Evolutionary conservation across 441 rosid genomes (phyloP), one percentile per base, ranked within the genome.

Genomic region (Biscutella auriculata): DNA sequence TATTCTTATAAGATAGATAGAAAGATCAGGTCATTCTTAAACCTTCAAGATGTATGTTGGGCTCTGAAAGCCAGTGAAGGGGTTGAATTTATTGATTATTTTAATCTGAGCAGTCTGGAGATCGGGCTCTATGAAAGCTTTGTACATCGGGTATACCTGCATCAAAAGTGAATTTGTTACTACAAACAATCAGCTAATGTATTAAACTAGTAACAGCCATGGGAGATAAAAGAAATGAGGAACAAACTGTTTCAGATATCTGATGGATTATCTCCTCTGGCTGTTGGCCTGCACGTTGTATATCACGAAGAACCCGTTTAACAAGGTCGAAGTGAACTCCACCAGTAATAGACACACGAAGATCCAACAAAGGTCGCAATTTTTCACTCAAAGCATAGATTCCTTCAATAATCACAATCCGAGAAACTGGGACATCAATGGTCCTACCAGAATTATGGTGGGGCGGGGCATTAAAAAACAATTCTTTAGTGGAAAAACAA

Each of bases 261-360:
- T 89, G 97, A 64, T 93, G 87, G 63, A 93, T 89, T 46, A 93
- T 93, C 79, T 93, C 96, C 73, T 87, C 93, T 34, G 99, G 97
- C 77, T 86, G 87, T 80, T 89, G 97, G n/a, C 93, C 91, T 77
- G 91, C 99, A 48, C 97, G 93, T 57, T 93, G 97, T 69, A 93
- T 93, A 69, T 93, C 99, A 52, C 96, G 80, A 56, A 93, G 80
- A 65, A 89, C 99, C 59, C 99, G 77, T 72, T 93, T 93, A 53
- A 93, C 97, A 58, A 93, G 99, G 67, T 93, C 99, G 79, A 93
- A 93, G 71, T 93, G 99, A 73, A 93, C 93, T n/a, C 97, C 99
- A 45, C 99, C 97, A 16, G 82, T 94, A 35, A 94, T 95, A 42
- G 97, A 94, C 57, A 94, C 79, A 42, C 83, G 81, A 40, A 94